Base-by-base conservation (phyloP, 495 filamentous ascomycete species). In the Cryomyces antarcticus region DNA sequence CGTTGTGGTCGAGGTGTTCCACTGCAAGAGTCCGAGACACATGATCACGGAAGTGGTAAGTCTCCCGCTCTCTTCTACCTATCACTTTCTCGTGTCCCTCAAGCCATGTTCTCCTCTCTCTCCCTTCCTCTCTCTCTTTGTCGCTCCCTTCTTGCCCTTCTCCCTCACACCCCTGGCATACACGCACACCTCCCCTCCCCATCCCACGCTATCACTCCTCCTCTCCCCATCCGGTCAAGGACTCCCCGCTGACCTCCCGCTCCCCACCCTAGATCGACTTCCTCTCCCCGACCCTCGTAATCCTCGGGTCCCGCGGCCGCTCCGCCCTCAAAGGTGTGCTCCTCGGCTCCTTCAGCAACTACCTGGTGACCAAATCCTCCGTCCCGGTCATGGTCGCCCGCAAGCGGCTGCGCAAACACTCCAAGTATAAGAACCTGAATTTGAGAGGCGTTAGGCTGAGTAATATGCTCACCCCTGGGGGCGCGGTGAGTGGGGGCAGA, bases 261-360 rank as follows among this genome's bases (percentile, higher is more conserved):
- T 39, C 9, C 9, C 27, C 7, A 2, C 11, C 43, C 28, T 52
- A 80, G 76, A 95, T 97, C 55, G 89, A 97, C 60, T 72, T 78
- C 42, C 68, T 95, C 39, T 77, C 78, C 40, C 89, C 89, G 6
- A 95, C 88, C n/a, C 66, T 97, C 35, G 88, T 93, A 2, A 82
- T 96, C 49, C 70, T 95, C 35, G 89, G 89, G 29, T 88, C 82
- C 43, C 69, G 89, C 51, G 89, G 89, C 33, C 70, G 86, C 42
- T 88, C 82, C 57, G 83, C 87, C 44, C 60, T 97, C 45, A 96
- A 94, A 62, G 89, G 87, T 52, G 84, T 92, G 28, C 73, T 97
- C 30, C 70, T 96, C 12, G 89, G 89, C 12, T 94, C 86, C 3
- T 96, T 97, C 59, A 88, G 82, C 43, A 95, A 94, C 56, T 97